These are phyloP conservation scores for Plasmodium gonderi DNA, from an alignment of 169 alveolate genomes.

Conservation along the genomic window DNA sequence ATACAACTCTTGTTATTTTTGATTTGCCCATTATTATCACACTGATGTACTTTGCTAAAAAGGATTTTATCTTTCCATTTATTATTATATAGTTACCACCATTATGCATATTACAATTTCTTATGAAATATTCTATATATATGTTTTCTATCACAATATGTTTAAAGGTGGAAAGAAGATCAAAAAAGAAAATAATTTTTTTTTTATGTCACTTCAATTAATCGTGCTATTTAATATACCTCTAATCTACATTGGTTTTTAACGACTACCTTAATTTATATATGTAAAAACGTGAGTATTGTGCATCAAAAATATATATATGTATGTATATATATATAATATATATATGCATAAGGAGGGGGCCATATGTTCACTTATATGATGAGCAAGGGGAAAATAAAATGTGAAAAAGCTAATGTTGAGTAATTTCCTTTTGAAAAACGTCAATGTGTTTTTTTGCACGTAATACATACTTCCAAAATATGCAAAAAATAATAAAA, in stretches of 20 bases:
- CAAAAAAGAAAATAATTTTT: neutral
- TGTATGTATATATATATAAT: neutral
- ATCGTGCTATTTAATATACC: neutral
- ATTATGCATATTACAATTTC: neutral
- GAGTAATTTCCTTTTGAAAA: constrained; percentile 1
- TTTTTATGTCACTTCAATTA: neutral
- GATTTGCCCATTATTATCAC: neutral
- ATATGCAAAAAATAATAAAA: neutral
- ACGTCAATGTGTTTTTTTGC: constrained; percentile 13
- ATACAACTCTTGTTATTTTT: no score
- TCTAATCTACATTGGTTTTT: neutral
- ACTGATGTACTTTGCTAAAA: constrained; percentile 7
- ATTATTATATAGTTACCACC: neutral
- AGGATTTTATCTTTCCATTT: neutral
- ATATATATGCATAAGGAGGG: no score
- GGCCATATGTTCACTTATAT: neutral
- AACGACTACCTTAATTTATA: neutral
- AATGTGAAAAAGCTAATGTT: neutral
- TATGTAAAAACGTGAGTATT: neutral
- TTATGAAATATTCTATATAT: constrained; percentile 9
- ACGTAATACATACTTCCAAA: constrained; percentile 1
- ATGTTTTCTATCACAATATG: neutral
- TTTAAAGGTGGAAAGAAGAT: neutral
- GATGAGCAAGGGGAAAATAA: neutral
- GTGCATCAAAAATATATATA: neutral